phyloP scores from a whole-genome alignment of 768 basidiomycete species.

The Tulasnella sp. region DNA sequence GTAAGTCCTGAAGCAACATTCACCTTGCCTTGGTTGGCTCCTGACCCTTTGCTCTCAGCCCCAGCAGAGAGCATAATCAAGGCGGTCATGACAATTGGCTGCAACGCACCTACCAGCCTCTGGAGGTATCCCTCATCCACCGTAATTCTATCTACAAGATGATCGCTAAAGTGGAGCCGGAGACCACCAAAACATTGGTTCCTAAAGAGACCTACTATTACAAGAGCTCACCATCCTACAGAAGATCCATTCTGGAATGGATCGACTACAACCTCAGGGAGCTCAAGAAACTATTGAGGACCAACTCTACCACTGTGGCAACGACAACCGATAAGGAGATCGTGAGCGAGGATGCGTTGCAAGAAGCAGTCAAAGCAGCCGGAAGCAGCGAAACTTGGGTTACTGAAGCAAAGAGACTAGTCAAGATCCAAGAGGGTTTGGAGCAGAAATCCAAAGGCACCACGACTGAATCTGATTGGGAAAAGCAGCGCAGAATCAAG shows the following conservation, averaged over 20 bases:
- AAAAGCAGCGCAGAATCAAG: neutral
- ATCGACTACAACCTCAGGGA: constrained; percentile 3
- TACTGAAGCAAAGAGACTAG: constrained; percentile 1
- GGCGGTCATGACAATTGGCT: neutral
- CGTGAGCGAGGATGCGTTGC: neutral
- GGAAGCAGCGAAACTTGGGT: constrained; percentile 7
- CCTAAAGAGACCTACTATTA: neutral
- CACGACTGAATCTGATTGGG: neutral
- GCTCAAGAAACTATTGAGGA: constrained; percentile 11
- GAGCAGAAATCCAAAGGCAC: neutral
- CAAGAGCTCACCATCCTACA: neutral
- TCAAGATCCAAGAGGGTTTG: neutral
- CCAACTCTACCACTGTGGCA: neutral
- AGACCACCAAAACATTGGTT: constrained; percentile 9
- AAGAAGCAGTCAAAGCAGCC: neutral
- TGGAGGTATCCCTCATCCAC: constrained; percentile 22
- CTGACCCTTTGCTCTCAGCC: neutral
- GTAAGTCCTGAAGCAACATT: constrained; percentile 15
- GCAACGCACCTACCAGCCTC: constrained; percentile 16
- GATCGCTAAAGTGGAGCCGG: constrained; percentile 24
- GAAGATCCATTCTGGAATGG: constrained; percentile 21
- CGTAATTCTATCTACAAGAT: constrained; percentile 23
- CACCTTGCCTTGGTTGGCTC: neutral
- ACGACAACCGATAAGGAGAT: neutral
- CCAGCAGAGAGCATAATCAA: neutral